Evolutionary conservation across 306 rosid genomes (phyloP), one percentile per base, ranked within the genome.

Genomic region (Fagus sylvatica): DNA sequence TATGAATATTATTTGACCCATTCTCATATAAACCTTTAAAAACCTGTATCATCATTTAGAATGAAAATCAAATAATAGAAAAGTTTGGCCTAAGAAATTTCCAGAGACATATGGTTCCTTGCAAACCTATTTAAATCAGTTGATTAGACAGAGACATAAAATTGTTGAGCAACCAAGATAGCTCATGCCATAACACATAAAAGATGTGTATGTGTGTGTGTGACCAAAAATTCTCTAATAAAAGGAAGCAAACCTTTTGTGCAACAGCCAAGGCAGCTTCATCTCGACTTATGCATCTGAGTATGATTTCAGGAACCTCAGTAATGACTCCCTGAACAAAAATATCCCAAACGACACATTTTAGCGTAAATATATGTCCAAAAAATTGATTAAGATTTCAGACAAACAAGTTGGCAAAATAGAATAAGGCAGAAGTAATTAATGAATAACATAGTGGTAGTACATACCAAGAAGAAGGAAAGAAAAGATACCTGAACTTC

Each of bases 191-290:
- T 34, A 61, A 66, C 13, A 54, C 39, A 34, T 74, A 69, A 53
- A 49, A 54, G 22, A 10, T 8, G 49, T 8, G 49, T 8, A 11
- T 8, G 49, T 43, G 49, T 8, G 70, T 42, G 73, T 53, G 68
- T n/a, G 60, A 74, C 46, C 3, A 56, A 70, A 51, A 71, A 64
- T 37, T 69, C 33, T 32, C 39, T 28, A 7, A 51, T 3, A 68
- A 39, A 79, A 76, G 28, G 64, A 5, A 68, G 39, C 53, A 12
- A 76, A 96, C 99, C 99, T 93, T 96, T 79, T 96, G 98, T 72
- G 99, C 97, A 80, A 96, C 97, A 78, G 99, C 99, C 84, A 96
- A 85, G 57, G 99, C 99, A 70, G 99, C 99, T 87, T 96, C 99
- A 79, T 96, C 99, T 73, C 98, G 93, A 83, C 99, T 91, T 55